phyloP scores from a whole-genome alignment of 2,329 filamentous ascomycete species.

The Fusarium nisikadoi region DNA sequence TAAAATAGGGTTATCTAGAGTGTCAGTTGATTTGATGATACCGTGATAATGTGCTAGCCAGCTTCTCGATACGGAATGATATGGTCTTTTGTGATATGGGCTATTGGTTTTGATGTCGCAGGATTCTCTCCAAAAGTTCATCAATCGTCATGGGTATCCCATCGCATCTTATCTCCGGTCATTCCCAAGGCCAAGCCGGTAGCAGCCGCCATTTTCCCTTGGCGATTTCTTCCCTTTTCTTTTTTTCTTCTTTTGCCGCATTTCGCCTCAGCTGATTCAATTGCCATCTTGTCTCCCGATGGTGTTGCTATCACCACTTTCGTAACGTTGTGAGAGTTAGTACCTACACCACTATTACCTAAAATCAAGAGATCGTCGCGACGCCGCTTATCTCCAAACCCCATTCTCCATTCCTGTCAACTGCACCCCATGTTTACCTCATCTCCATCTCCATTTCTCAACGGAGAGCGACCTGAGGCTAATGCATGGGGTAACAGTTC shows the following conservation, averaged over 20 bases:
- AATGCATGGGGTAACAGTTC: conserved; percentile 31
- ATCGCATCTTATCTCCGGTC: conserved; percentile 19
- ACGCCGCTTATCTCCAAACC: conserved; percentile 8
- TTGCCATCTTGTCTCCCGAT: not conserved
- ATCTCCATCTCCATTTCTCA: conserved; percentile 7
- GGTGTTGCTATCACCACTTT: not conserved
- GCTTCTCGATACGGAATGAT: conserved; percentile 23
- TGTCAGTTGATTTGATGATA: not conserved
- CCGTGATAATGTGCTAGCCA: conserved; percentile 14
- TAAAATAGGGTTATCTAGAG: conserved; percentile 10
- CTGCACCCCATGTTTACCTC: conserved; percentile 7
- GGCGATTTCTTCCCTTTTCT: not conserved
- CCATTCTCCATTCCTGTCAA: conserved; percentile 15
- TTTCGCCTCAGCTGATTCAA: not conserved
- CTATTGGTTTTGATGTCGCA: not conserved
- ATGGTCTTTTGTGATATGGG: not conserved
- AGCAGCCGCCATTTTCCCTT: conserved; percentile 13
- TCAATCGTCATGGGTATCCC: not conserved
- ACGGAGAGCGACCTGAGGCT: not conserved
- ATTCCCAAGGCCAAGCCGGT: conserved; percentile 29
- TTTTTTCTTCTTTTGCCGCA: not conserved
- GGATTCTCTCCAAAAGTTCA: conserved; percentile 14
- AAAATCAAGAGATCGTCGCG: not conserved
- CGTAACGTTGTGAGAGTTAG: not conserved
- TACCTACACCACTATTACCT: not conserved